These are phyloP conservation scores for Pythium phragmitis DNA, from an alignment of 352 stramenopile species.

Conservation along the genomic window DNA sequence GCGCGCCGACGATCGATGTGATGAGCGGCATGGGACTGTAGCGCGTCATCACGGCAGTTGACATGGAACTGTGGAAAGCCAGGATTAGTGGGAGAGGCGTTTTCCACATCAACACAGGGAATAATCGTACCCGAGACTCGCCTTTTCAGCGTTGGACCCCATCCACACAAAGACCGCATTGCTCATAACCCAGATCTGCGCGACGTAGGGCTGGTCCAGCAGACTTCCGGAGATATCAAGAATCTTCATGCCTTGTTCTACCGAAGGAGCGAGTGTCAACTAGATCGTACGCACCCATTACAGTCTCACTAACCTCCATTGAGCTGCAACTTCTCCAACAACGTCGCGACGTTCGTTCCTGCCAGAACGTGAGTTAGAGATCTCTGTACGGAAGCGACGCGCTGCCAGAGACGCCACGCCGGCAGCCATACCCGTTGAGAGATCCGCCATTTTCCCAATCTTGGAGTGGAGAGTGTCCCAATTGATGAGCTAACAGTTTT, in stretches of 20 bases:
- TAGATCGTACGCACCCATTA: not conserved
- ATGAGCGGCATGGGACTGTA: conserved; percentile 82
- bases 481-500: not conserved
- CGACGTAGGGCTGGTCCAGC: conserved; percentile 67
- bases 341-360: conserved; percentile 9
- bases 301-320: conserved; percentile 11
- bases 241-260: conserved; percentile 21
- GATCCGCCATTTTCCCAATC: conserved; percentile 14
- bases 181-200: conserved; percentile 69
- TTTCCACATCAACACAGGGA: not conserved
- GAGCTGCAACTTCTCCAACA: conserved; percentile 22
- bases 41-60: conserved; percentile 69
- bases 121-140: conserved; percentile 33
- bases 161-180: conserved; percentile 83
- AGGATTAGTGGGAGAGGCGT: not conserved
- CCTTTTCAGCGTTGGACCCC: conserved; percentile 47
- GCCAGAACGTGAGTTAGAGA: not conserved
- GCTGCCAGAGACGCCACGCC: not conserved
- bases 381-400: not conserved
- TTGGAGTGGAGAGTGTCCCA: not conserved
- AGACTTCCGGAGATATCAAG: conserved; percentile 56
- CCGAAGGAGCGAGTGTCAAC: not conserved
- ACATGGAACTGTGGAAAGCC: conserved; percentile 54
- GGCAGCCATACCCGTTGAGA: conserved; percentile 4
- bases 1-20: conserved; percentile 62